A percentile compares a stretch with the other conserved stretches of the same genome.
Conservation (phyloP, 2,329 filamentous ascomycete species). For the Diaporthe sp. region DNA sequence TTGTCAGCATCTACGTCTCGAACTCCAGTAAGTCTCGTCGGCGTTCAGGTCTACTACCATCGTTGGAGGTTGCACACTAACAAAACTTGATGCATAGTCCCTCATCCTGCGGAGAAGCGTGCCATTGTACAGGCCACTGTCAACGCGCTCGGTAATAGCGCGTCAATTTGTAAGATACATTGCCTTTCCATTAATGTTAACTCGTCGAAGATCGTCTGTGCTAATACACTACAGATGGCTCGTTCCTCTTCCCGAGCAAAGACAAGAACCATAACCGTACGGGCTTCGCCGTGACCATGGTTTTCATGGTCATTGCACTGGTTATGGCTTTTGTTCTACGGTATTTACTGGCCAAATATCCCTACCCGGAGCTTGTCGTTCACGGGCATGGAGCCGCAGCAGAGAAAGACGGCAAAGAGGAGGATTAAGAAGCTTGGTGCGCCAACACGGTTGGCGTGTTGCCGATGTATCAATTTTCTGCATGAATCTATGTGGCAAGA, state of each 20-base stretch:
- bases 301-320: slow-evolving; percentile 22
- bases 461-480: not conserved
- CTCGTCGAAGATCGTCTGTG: not conserved
- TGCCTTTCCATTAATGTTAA: not conserved
- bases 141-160: slow-evolving; percentile 28
- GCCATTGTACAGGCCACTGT: slow-evolving; percentile 28
- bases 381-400: not conserved
- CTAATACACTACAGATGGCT: slow-evolving; percentile 4
- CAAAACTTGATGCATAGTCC: not conserved
- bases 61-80: not conserved
- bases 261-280: slow-evolving; percentile 18
- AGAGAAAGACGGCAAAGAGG: not conserved
- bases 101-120: slow-evolving; percentile 26
- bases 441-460: too few relatives aligned
- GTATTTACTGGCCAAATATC: slow-evolving; percentile 22
- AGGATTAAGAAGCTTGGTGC: not conserved
- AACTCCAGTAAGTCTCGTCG: slow-evolving; percentile 15
- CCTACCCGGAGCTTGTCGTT: slow-evolving; percentile 23
- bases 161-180: slow-evolving; percentile 12
- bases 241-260: slow-evolving; percentile 28
- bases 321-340: slow-evolving; percentile 16
- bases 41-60: not conserved
- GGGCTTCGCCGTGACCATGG: slow-evolving; percentile 26
- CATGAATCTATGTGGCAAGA: not conserved
- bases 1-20: slow-evolving; percentile 29